phyloP scores from a whole-genome alignment of 202 grass and related monocot species.

The Schoenoplectus triqueter region DNA sequence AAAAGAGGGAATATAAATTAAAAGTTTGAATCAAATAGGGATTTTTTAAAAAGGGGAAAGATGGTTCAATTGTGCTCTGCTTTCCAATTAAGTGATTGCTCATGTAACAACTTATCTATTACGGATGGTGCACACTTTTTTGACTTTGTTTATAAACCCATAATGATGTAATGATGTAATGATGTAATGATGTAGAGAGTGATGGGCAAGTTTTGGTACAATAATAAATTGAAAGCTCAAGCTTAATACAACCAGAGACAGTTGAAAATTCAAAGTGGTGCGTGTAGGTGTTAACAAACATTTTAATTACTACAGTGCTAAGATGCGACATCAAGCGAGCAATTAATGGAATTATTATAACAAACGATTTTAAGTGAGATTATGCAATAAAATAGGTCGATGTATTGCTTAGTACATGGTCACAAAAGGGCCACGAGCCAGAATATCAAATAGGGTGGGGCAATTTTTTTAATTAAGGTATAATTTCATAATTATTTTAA shows the following conservation, averaged over 20 bases:
- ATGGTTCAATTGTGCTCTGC: slow-evolving; percentile 12
- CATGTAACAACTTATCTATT: slow-evolving; percentile 28
- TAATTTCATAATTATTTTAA: too few species aligned
- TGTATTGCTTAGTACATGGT: not conserved
- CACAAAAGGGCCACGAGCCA: too few species aligned
- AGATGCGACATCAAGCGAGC: not conserved
- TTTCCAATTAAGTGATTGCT: not conserved
- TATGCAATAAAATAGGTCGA: not conserved
- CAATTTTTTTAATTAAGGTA: too few species aligned
- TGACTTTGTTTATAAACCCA: slow-evolving; percentile 11
- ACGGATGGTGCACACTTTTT: not conserved
- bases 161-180: not conserved
- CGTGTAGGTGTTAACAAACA: not conserved
- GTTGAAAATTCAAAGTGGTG: not conserved
- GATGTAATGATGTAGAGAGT: slow-evolving; percentile 1
- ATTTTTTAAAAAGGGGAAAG: not conserved
- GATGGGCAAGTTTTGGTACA: slow-evolving; percentile 17
- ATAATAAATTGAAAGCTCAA: slow-evolving; percentile 19
- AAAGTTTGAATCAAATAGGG: not conserved
- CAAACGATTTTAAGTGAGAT: not conserved
- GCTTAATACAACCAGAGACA: not conserved
- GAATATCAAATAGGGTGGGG: too few species aligned
- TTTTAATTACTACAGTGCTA: not conserved
- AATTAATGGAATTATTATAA: not conserved
- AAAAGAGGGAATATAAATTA: not conserved